A percentile compares a stretch with the other conserved stretches of the same genome.
Conservation (phyloP, 2,329 filamentous ascomycete genomes). For the Colletotrichum truncatum region DNA sequence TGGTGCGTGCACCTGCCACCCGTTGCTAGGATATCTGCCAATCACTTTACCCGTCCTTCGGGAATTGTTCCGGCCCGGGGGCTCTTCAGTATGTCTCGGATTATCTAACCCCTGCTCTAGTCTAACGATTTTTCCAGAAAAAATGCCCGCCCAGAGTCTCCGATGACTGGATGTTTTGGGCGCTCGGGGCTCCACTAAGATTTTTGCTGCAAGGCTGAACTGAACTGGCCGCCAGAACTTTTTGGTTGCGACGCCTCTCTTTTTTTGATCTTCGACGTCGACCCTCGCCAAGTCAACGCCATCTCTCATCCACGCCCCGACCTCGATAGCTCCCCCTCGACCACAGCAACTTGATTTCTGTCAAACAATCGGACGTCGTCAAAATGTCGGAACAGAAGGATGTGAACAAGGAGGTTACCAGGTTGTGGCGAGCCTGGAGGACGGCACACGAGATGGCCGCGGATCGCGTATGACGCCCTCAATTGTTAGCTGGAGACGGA, state of each 20-base stretch:
- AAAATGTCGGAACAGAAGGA: conserved; percentile 56
- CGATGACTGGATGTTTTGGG: conserved; percentile 1
- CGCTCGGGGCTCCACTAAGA: conserved; percentile 17
- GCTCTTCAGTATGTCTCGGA: neutral
- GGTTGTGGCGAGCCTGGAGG: conserved; percentile 93
- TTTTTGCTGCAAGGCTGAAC: conserved; percentile 30
- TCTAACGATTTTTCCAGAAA: conserved; percentile 19
- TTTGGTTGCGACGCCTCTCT: conserved; percentile 28
- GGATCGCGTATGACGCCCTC: conserved; percentile 74
- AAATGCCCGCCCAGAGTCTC: neutral
- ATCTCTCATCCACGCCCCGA: neutral
- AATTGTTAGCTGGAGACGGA: neutral
- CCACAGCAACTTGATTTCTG: neutral
- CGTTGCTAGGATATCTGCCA: neutral
- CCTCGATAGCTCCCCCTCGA: neutral
- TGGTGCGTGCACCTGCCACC: conserved; percentile 19
- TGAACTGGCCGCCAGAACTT: conserved; percentile 26
- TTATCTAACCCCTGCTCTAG: neutral
- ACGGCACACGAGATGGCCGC: conserved; percentile 95
- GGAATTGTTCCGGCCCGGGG: neutral
- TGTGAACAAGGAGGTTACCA: conserved; percentile 63
- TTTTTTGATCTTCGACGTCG: conserved; percentile 10
- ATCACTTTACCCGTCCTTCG: neutral
- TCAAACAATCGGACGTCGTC: neutral
- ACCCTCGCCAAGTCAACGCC: conserved; percentile 1